A percentile compares a stretch with the other conserved stretches of the same genome.
phyloP scores from a whole-genome alignment of 345 rosid species.

The Corchorus capsularis region DNA sequence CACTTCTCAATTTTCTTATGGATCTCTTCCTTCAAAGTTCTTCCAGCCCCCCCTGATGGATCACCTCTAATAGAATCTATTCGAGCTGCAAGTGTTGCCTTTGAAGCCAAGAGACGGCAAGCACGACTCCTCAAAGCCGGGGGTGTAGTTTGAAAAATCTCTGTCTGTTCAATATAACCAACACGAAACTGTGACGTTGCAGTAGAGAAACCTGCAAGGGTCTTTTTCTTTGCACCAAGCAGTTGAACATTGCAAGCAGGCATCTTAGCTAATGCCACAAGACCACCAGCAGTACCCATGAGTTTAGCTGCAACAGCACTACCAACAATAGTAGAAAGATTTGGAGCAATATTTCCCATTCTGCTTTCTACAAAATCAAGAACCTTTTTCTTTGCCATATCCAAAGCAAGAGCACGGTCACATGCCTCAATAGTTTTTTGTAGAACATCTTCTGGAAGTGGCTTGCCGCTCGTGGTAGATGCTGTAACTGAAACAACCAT shows the following conservation, averaged over 20 bases:
- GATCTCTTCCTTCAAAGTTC: conserved; percentile 64
- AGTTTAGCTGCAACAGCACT: conserved; percentile 98
- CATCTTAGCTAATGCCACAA: conserved; percentile 87
- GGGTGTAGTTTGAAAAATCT: conserved; percentile 82
- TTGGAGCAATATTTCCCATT: conserved; percentile 97
- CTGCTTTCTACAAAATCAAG: conserved; percentile 94
- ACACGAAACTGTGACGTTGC: conserved; percentile 82
- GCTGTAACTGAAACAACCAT: conserved; percentile 98
- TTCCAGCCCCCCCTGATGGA: conserved; percentile 76
- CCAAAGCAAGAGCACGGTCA: conserved; percentile 85
- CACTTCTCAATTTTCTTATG: conserved; percentile 92
- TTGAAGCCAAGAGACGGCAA: conserved; percentile 81
- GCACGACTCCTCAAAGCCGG: conserved; percentile 77
- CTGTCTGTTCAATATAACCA: conserved; percentile 88
- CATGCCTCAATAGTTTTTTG: conserved; percentile 83
- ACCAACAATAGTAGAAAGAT: conserved; percentile 88
- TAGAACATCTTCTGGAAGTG: conserved; percentile 80
- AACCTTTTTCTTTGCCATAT: conserved; percentile 76
- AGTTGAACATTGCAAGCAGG: conserved; percentile 96
- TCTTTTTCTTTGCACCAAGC: conserved; percentile 92
- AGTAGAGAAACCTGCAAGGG: conserved; percentile 92
- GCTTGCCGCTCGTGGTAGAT: conserved; percentile 88
- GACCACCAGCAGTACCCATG: conserved; percentile 98
- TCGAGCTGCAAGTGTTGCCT: conserved; percentile 82
- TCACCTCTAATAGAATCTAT: conserved; percentile 88